Conservation (phyloP, 1,139 yeast species). For the Yamadazyma diddensiae region DNA sequence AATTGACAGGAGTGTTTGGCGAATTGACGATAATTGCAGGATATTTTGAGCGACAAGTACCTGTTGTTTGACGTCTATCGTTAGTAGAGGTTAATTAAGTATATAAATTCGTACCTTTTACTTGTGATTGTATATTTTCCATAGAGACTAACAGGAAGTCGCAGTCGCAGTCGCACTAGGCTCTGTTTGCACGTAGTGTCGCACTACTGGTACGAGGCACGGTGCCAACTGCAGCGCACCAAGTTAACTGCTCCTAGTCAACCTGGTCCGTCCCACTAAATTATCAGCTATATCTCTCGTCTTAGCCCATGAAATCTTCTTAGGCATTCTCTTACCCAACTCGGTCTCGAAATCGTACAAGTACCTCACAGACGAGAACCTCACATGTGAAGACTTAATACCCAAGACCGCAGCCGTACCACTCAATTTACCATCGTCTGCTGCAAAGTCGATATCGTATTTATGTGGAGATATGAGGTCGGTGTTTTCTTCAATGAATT, state of each 20-base stretch:
- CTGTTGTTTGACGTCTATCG: too few relatives aligned
- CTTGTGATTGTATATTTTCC: too few relatives aligned
- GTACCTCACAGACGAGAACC: conserved; percentile 67
- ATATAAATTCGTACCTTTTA: too few relatives aligned
- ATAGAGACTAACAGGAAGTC: too few relatives aligned
- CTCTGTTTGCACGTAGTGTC: too few relatives aligned
- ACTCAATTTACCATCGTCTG: conserved; percentile 32
- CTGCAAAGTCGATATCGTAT: conserved; percentile 32
- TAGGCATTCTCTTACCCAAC: conserved; percentile 78
- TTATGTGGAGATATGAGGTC: conserved; percentile 21
- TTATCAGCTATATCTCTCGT: conserved; percentile 78
- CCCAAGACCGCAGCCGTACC: conserved; percentile 86
- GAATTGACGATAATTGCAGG: too few relatives aligned
- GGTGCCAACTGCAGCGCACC: too few relatives aligned
- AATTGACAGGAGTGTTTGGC: too few relatives aligned
- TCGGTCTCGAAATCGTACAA: conserved; percentile 88
- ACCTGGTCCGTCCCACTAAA: conserved; percentile 68
- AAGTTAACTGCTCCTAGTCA: conserved; percentile 7
- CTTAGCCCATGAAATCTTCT: conserved; percentile 77
- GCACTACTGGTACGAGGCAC: too few relatives aligned
- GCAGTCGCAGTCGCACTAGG: too few relatives aligned
- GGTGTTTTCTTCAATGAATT: conserved; percentile 64
- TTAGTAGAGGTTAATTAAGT: too few relatives aligned
- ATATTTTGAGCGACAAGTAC: too few relatives aligned
- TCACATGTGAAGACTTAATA: conserved; percentile 72